Base-by-base conservation (phyloP, 345 rosid genomes). In the Eucalyptus tenuipes region DNA sequence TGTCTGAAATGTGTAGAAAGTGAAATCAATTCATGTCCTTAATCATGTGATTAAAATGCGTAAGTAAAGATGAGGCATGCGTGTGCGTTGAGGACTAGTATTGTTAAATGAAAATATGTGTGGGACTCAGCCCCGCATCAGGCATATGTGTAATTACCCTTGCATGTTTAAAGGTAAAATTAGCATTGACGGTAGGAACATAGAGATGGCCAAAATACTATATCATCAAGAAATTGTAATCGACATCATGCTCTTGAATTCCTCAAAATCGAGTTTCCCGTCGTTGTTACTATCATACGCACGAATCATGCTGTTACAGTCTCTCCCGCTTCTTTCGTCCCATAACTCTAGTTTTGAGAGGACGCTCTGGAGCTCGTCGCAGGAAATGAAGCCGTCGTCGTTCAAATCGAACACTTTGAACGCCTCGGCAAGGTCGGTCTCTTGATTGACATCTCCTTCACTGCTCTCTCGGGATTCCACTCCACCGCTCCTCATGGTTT, bases 171-270 rank as follows among this genome's bases (percentile, higher is more conserved):
- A 61, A 61, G 68, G 68, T 6, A 61, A 33, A 29, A 13, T 61
- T 61, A 61, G 68, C 68, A 59, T 59, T 59, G n/a, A 59, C 14
- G n/a, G 13, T 25, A 25, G 29, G 66, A 25, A 59, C 13, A 61
- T 27, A 57, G 13, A 55, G 29, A 57, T 24, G 64, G 29, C 64
- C 64, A 57, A 57, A 57, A 25, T 57, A 57, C 13, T 57, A 10
- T 15, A 4, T 17, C 12, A 87, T 57, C 87, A 61, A 88, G 80
- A 79, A 88, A 75, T n/a, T 25, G 91, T 40, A 88, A 91, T 89
- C 89, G 92, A 66, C 91, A 97, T 93, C 99, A 97, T 97, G 89
- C 89, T 92, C 95, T 95, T 96, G 93, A 97, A 97, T 79, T 97
- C 98, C 61, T 95, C 91, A 68, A 95, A 95, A 92, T 97, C 99